Conservation (phyloP, 2,329 filamentous ascomycete genomes). For the Aspergillus sp. region DNA sequence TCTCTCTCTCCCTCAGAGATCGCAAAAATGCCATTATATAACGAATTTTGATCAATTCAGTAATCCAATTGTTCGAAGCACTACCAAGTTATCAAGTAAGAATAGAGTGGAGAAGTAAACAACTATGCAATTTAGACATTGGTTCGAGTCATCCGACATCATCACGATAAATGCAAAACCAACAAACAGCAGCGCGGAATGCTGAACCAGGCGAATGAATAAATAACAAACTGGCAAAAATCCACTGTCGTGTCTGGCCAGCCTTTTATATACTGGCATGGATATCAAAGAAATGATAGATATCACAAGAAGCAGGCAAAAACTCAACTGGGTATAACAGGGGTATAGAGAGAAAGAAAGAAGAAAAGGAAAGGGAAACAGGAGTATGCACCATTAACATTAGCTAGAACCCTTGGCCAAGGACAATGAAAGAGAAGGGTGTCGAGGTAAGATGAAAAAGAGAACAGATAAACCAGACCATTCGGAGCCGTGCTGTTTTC, state of each 20-base stretch:
- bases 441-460: not conserved
- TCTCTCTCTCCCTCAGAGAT: no score
- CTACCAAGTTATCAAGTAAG: no score
- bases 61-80: no score
- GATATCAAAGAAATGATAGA: conserved; percentile 2
- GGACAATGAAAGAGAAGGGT: conserved; percentile 8
- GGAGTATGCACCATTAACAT: conserved; percentile 24
- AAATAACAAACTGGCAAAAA: no score
- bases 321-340: conserved; percentile 25
- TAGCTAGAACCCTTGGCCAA: conserved; percentile 15
- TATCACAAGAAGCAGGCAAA: conserved; percentile 1
- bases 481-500: not conserved
- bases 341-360: conserved; percentile 27
- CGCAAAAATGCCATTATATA: no score
- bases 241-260: conserved; percentile 11
- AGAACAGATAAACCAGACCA: conserved; percentile 7
- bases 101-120: no score
- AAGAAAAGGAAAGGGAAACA: not conserved
- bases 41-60: no score
- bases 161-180: not conserved
- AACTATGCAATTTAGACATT: no score
- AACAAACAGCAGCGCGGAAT: not conserved
- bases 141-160: no score
- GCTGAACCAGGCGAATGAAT: no score
- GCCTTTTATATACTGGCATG: conserved; percentile 15